phyloP scores from a whole-genome alignment of 2,329 filamentous ascomycete species.

The Cladosporium sp. region DNA sequence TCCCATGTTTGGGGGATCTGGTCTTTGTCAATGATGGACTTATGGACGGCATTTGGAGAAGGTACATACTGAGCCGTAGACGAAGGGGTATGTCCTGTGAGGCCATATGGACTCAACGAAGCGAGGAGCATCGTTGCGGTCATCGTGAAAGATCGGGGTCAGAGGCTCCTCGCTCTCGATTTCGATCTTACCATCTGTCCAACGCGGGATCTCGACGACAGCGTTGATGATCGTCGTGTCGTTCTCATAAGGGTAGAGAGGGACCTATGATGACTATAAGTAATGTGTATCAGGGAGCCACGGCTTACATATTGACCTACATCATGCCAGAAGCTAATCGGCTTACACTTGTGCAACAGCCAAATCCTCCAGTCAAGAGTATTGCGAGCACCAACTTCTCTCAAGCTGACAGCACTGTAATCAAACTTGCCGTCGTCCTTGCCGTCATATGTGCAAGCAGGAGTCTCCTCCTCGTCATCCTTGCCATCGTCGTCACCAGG shows the following conservation, averaged over 20 bases:
- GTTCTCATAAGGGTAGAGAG: conserved; percentile 93
- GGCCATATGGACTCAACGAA: conserved; percentile 99
- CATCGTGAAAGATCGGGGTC: conserved; percentile 99
- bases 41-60: too few relatives aligned
- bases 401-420: conserved; percentile 60
- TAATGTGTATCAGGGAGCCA: too few relatives aligned
- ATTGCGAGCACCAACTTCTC: conserved; percentile 85
- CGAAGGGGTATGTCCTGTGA: conserved; percentile 99
- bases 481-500: not conserved
- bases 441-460: conserved; percentile 7
- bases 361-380: conserved; percentile 96
- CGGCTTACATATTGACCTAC: conserved; percentile 46
- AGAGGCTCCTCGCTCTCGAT: conserved; percentile 98
- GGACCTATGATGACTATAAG: conserved; percentile 32
- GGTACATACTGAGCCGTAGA: conserved; percentile 71
- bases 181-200: conserved; percentile 99
- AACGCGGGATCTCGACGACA: conserved; percentile 98
- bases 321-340: conserved; percentile 95
- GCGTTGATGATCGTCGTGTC: conserved; percentile 90
- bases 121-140: conserved; percentile 99
- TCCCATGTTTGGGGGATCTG: conserved; percentile 97
- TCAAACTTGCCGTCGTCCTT: conserved; percentile 42
- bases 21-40: not conserved
- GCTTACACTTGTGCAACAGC: conserved; percentile 94
- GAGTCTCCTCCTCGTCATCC: not conserved